A percentile compares a stretch with the other conserved stretches of the same genome.
Evolutionary conservation across 768 basidiomycete genomes (phyloP).

Genomic region (Floccularia luteovirens): DNA sequence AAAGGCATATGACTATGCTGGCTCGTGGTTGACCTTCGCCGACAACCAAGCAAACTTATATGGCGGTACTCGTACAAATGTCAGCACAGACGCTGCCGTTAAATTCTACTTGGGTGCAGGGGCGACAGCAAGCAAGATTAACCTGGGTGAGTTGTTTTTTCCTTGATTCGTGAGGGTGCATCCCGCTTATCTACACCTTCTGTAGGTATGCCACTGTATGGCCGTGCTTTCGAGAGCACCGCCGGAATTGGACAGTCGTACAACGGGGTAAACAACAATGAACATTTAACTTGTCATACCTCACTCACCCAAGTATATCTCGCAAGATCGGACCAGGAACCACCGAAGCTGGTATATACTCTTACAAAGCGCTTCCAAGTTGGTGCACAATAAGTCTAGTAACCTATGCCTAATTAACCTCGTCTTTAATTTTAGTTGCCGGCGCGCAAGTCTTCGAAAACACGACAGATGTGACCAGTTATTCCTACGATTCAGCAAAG

Average conservation of each 20-base stretch:
- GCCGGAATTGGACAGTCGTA: constrained; percentile 60
- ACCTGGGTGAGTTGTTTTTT: constrained; percentile 37
- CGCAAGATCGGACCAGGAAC: constrained; percentile 64
- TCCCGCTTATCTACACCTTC: constrained; percentile 1
- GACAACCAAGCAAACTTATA: constrained; percentile 61
- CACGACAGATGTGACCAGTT: constrained; percentile 60
- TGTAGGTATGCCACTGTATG: constrained; percentile 72
- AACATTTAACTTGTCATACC: not conserved
- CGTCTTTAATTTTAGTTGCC: constrained; percentile 28
- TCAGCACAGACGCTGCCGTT: constrained; percentile 64
- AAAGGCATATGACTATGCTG: constrained; percentile 71
- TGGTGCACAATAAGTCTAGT: constrained; percentile 13
- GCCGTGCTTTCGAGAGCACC: constrained; percentile 70
- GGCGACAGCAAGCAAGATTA: constrained; percentile 58
- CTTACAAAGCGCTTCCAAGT: constrained; percentile 67
- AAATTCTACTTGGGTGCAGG: constrained; percentile 53
- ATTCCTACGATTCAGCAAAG: constrained; percentile 66
- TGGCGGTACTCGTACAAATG: constrained; percentile 50
- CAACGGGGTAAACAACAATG: constrained; percentile 40
- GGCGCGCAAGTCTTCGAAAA: constrained; percentile 62
- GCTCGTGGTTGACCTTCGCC: constrained; percentile 63
- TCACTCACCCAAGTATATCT: not conserved
- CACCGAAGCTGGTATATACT: constrained; percentile 64
- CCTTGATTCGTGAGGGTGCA: constrained; percentile 1
- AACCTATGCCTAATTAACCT: not conserved